phyloP scores from a whole-genome alignment of 1,284 basidiomycete genomes.

The Porodaedalea pini region DNA sequence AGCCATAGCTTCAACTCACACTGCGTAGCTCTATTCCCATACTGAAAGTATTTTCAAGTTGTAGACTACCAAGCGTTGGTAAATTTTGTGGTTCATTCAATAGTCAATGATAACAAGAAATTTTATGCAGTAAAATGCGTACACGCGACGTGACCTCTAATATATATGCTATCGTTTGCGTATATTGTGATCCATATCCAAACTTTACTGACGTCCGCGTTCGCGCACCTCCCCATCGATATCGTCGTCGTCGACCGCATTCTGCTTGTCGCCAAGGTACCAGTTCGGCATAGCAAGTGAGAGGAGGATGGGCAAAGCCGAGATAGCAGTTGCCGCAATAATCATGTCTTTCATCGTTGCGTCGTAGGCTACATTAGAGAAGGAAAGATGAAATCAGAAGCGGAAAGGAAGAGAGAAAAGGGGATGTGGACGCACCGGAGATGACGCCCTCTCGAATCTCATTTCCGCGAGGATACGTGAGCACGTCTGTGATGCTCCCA shows the following conservation, averaged over 20 bases:
- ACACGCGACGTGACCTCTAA: too few relatives aligned
- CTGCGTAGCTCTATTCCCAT: too few relatives aligned
- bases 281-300: constrained; percentile 44
- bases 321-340: constrained; percentile 42
- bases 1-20: too few relatives aligned
- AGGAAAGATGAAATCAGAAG: background rate
- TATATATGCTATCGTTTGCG: too few relatives aligned
- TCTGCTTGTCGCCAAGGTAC: constrained; percentile 46
- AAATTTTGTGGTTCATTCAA: too few relatives aligned
- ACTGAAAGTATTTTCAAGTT: too few relatives aligned
- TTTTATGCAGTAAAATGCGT: too few relatives aligned
- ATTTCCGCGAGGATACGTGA: constrained; percentile 43
- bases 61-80: too few relatives aligned
- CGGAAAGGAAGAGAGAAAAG: background rate
- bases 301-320: constrained; percentile 37
- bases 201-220: too few relatives aligned
- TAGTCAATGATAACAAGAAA: too few relatives aligned
- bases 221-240: too few relatives aligned
- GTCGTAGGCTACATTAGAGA: constrained; percentile 47
- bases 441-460: constrained; percentile 60
- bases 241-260: constrained; percentile 37
- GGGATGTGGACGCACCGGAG: constrained; percentile 32
- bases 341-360: constrained; percentile 54
- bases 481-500: constrained; percentile 48
- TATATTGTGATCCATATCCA: too few relatives aligned